phyloP scores from a whole-genome alignment of 148 eudicot genomes.

The Polygonum aviculare region DNA sequence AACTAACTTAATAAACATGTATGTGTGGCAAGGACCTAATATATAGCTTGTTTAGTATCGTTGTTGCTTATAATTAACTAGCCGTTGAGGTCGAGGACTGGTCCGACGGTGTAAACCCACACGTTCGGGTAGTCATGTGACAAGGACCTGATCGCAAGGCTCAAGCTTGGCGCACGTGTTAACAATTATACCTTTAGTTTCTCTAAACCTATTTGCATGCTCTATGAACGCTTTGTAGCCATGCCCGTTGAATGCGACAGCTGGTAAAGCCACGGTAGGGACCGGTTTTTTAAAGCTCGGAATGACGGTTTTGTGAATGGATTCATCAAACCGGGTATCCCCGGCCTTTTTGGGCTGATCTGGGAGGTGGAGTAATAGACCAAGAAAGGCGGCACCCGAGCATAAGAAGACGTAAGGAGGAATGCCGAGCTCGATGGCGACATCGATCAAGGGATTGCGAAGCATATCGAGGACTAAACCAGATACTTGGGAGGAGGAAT shows the following conservation, averaged over 20 bases:
- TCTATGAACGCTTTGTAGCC: not conserved
- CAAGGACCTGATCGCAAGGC: not conserved
- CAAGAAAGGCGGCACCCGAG: constrained; percentile 9
- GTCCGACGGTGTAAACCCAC: constrained; percentile 13
- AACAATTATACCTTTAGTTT: constrained; percentile 8
- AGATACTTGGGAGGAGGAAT: not conserved
- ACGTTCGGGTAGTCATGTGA: not conserved
- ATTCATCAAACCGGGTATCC: not conserved
- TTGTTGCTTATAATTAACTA: not conserved
- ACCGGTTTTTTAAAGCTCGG: constrained; percentile 10
- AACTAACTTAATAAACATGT: too few species aligned
- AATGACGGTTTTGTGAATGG: not conserved
- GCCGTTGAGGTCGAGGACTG: constrained; percentile 10
- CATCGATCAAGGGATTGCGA: constrained; percentile 16
- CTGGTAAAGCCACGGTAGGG: not conserved
- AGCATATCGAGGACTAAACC: constrained; percentile 24
- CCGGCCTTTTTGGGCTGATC: not conserved
- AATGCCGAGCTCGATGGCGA: constrained; percentile 17
- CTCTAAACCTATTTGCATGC: constrained; percentile 1
- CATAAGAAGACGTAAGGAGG: constrained; percentile 17
- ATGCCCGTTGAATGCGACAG: not conserved
- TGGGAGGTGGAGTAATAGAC: constrained; percentile 1
- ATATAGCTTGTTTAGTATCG: too few species aligned
- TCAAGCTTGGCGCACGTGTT: constrained; percentile 12
- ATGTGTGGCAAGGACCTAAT: too few species aligned